Evolutionary conservation across 78 protist species (phyloP).

Genomic region (Dictyostelium citrinum): DNA sequence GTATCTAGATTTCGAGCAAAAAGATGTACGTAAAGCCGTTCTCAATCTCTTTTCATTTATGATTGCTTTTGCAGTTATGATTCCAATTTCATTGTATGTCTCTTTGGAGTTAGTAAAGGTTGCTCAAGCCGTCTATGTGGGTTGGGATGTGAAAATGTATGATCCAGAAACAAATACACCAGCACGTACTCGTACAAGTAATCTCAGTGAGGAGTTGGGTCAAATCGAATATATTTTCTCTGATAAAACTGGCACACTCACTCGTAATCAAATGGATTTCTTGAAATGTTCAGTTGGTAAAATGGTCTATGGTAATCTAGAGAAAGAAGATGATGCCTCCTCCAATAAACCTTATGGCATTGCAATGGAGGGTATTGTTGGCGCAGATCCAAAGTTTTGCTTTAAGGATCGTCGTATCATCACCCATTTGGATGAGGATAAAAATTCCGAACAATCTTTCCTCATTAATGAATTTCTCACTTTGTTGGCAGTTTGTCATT

Average conservation of each 20-base stretch:
- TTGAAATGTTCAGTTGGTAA: slow-evolving; percentile 70
- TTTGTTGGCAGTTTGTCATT: slow-evolving; percentile 83
- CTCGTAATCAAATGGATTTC: slow-evolving; percentile 83
- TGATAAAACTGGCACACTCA: slow-evolving; percentile 86
- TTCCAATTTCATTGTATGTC: slow-evolving; percentile 81
- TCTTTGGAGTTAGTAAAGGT: slow-evolving; percentile 76
- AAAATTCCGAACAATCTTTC: slow-evolving; percentile 20
- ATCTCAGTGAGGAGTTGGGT: slow-evolving; percentile 76
- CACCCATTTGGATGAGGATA: slow-evolving; percentile 42
- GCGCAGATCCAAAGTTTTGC: slow-evolving; percentile 47
- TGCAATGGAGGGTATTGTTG: slow-evolving; percentile 13
- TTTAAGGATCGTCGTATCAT: slow-evolving; percentile 49
- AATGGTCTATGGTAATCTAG: slow-evolving; percentile 51
- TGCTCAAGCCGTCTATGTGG: slow-evolving; percentile 46
- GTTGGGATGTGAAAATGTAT: slow-evolving; percentile 64
- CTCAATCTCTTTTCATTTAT: slow-evolving; percentile 83
- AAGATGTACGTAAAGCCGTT: not conserved
- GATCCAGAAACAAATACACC: slow-evolving; percentile 42
- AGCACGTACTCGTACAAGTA: slow-evolving; percentile 63
- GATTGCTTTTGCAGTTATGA: slow-evolving; percentile 87
- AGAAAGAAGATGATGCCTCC: not conserved
- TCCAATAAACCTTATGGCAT: not conserved
- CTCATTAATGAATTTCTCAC: slow-evolving; percentile 71
- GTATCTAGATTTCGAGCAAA: slow-evolving; percentile 37
- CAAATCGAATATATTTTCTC: slow-evolving; percentile 82